Base-by-base conservation (phyloP, 495 filamentous ascomycete species). In the Usnea hakonensis region DNA sequence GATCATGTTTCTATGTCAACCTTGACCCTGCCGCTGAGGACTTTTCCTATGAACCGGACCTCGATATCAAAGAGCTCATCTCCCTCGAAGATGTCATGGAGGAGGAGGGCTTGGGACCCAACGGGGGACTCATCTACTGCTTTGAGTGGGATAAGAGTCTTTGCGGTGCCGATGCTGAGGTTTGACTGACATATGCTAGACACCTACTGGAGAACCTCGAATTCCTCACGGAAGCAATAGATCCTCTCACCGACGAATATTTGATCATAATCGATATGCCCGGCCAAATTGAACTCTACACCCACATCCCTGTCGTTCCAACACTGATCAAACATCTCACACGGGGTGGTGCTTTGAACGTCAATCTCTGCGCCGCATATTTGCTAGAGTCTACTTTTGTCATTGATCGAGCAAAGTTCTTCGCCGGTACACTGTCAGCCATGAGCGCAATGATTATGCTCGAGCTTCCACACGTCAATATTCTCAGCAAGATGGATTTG, bases 381-480 rank as follows among this genome's bases (percentile, higher is more conserved):
- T 85, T 98, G 30, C 85, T 98, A 50, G 94, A 98, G 72, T 87
- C 90, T 6, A 95, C 92, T 8, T 98, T 97, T 69, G 85, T 98
- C 64, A 83, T 96, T 32, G 94, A 98, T 75, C 86, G 90, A 64
- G 87, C 94, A 67, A 98, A 98, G 72, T 98, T 91, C 81, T 97
- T 98, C 71, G 88, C 94, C 1, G 94, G 94, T 17, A 95, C 94
- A 2, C 76, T 98, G 62, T 92, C 88, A 69, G 94, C 94, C 53
- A 97, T 98, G 93, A 94, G 89, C 59, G 92, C 94, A 38, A 98
- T 98, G 94, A 83, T 97, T 65, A 91, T 97, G 90, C 80, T 98
- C 50, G 94, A 96, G 76, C 83, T 97, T 64, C 94, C 94, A 3
- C 94, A 98, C 69, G 78, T 98, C 68, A 97, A 97, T 70, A 85